Evolutionary conservation across 768 basidiomycete species (phyloP).

Genomic region (Erythrobasidium yunnanense): DNA sequence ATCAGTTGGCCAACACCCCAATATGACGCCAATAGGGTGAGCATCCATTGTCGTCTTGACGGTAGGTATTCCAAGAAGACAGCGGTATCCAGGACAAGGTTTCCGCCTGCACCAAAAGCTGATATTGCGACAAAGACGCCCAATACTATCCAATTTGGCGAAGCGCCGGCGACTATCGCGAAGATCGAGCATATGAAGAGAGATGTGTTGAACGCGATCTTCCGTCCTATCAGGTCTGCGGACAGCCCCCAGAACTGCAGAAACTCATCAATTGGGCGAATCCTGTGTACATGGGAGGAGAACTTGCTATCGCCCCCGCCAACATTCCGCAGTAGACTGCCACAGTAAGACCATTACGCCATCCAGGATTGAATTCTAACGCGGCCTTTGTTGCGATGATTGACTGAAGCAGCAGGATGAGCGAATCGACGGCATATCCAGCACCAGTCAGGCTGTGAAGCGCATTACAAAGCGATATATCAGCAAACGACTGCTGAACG

Average conservation of each 20-base stretch:
- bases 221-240: background rate
- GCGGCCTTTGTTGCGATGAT: background rate
- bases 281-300: no score
- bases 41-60: background rate
- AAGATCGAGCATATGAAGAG: background rate
- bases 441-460: background rate
- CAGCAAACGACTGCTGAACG: no score
- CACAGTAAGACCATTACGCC: background rate
- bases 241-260: background rate
- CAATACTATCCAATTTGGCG: background rate
- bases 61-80: conserved; percentile 1
- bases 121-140: background rate
- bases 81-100: background rate
- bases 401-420: background rate
- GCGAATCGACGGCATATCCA: background rate
- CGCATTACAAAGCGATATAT: no score
- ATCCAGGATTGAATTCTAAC: background rate
- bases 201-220: background rate
- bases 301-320: background rate
- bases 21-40: background rate
- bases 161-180: background rate
- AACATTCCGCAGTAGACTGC: background rate
- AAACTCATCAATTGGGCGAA: background rate
- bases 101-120: background rate
- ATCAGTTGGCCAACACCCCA: background rate